phyloP scores from a whole-genome alignment of 805 yeast species.

The Sugiyamaella lignohabitans region DNA sequence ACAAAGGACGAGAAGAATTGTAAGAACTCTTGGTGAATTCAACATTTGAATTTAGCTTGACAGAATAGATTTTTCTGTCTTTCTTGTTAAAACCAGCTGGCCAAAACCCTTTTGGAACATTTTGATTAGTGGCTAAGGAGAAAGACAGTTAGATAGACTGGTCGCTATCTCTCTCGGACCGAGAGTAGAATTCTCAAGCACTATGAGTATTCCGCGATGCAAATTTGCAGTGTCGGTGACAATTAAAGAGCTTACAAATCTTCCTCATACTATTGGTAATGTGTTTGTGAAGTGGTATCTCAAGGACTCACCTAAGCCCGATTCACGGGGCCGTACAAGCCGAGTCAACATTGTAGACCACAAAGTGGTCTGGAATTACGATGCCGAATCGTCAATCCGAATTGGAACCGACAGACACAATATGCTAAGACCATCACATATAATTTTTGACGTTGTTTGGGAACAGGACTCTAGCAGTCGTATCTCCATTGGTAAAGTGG shows the following conservation, averaged over 20 bases:
- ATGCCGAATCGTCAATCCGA: conserved; percentile 36
- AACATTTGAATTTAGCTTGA: too few species aligned
- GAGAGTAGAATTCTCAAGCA: too few species aligned
- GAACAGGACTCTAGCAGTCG: conserved; percentile 36
- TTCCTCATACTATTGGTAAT: conserved; percentile 71
- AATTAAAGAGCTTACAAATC: conserved; percentile 67
- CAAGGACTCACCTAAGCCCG: conserved; percentile 43
- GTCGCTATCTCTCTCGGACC: too few species aligned
- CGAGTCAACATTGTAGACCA: conserved; percentile 44
- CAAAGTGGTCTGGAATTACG: conserved; percentile 45
- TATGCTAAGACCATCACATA: conserved; percentile 32
- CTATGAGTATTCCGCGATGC: neutral
- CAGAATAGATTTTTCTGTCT: too few species aligned
- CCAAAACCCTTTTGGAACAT: too few species aligned
- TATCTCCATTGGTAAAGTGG: conserved; percentile 57
- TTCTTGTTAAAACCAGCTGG: too few species aligned
- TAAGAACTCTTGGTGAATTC: too few species aligned
- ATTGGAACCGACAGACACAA: conserved; percentile 36
- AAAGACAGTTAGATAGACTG: too few species aligned
- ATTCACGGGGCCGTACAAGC: conserved; percentile 42
- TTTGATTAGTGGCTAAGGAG: too few species aligned
- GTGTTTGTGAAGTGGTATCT: conserved; percentile 61
- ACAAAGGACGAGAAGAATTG: too few species aligned
- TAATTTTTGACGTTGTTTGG: conserved; percentile 42
- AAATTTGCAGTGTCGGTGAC: conserved; percentile 55